These are phyloP conservation scores for Starmerella asiatica DNA, from an alignment of 805 yeast genomes.

Conservation along the genomic window DNA sequence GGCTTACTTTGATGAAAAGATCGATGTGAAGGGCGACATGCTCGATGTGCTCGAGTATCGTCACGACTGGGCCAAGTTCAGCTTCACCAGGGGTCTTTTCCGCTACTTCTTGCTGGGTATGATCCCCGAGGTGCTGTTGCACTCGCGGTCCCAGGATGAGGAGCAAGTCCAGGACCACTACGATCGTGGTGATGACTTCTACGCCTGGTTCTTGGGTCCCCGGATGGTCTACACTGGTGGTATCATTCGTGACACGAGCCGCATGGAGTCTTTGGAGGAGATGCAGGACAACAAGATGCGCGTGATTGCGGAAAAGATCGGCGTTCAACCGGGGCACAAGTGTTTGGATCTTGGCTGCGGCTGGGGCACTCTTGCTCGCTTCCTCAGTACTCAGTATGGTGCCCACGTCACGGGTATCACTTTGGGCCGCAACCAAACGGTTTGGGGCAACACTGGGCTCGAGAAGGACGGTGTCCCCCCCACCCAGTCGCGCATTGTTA, in stretches of 20 bases:
- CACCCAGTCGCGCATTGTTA: slow-evolving; percentile 62
- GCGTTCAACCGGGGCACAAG: slow-evolving; percentile 54
- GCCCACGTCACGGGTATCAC: slow-evolving; percentile 84
- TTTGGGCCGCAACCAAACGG: slow-evolving; percentile 79
- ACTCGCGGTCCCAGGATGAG: slow-evolving; percentile 86
- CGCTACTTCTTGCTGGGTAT: slow-evolving; percentile 70
- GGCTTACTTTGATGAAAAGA: slow-evolving; percentile 70
- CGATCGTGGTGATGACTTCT: slow-evolving; percentile 92
- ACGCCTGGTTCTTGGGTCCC: slow-evolving; percentile 87
- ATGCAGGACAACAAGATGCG: slow-evolving; percentile 84
- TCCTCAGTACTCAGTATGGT: slow-evolving; percentile 67
- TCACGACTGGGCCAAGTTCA: slow-evolving; percentile 81
- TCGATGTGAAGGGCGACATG: slow-evolving; percentile 75
- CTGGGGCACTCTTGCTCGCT: slow-evolving; percentile 88
- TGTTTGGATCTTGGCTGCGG: slow-evolving; percentile 86
- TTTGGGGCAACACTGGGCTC: slow-evolving; percentile 68
- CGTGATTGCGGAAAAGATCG: slow-evolving; percentile 76
- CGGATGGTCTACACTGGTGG: slow-evolving; percentile 92
- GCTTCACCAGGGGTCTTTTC: slow-evolving; percentile 64
- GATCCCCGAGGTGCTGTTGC: slow-evolving; percentile 88
- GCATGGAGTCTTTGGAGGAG: slow-evolving; percentile 53
- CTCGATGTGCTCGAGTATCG: slow-evolving; percentile 73
- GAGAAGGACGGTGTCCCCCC: slow-evolving; percentile 51
- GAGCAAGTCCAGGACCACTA: slow-evolving; percentile 93
- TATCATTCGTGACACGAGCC: slow-evolving; percentile 53